Evolutionary conservation across 2,329 filamentous ascomycete species (phyloP), one percentile per base, ranked within the genome.

Genomic region (Cercospora zeina): DNA sequence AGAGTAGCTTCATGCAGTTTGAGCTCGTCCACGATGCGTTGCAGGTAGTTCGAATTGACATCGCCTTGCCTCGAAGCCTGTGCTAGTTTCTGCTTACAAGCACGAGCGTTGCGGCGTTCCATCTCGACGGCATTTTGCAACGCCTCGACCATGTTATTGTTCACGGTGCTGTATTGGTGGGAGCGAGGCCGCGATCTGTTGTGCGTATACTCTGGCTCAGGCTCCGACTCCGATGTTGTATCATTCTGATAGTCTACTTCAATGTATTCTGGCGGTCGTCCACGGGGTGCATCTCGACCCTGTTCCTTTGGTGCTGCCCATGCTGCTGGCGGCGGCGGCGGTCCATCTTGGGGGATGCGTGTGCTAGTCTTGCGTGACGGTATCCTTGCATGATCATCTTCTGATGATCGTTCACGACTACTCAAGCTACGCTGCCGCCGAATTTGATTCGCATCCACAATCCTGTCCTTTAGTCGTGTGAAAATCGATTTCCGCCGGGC

Each of bases 1-100:
- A 67, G 59, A 13, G 66, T 58, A 8, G 21, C 30, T 50, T 71
- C 69, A 31, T 68, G 69, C 5, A 54, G 30, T 39, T 68, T 70
- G 50, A 72, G 59, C 37, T 70, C 67, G 34, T 73, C 65, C 8
- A 72, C 50, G 37, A 72, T 56, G 5, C 56, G 54, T 30, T 72
- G 68, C 2, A 73, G 55, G 54, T 68, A 56, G 14, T 54, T 39
- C 2, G 70, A 67, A 42, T 66, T 65, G 39, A 69, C 56, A 13
- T 58, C 60, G 9, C 59, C 62, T 47, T 68, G 67, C 34, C 68
- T 60, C 2, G 70, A 69, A 42, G 70, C 69, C 30, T 69, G 65
- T 51, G 71, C 66, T 2, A 71, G 66, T 21, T 60, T 65, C 54
- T 67, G 67, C 58, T 70, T 68, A 55, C 69, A 68, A 27, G 58